phyloP scores from a whole-genome alignment of 2,329 filamentous ascomycete genomes.

The Trichoderma oligosporum region DNA sequence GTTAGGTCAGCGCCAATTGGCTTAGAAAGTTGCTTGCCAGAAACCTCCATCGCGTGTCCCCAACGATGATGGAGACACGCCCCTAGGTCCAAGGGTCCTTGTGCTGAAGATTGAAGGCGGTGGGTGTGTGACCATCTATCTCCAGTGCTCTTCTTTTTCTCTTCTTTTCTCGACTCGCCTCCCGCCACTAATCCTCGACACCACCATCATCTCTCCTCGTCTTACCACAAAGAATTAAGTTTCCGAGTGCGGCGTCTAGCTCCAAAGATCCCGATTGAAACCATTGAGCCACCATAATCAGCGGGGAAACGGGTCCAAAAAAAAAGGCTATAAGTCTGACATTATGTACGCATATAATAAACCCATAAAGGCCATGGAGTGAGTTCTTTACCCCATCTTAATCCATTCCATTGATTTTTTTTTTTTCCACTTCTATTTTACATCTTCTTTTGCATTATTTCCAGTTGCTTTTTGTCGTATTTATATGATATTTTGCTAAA shows the following conservation, averaged over 20 bases:
- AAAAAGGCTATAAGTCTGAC: conserved; percentile 2
- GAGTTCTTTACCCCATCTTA: conserved; percentile 27
- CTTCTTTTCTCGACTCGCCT: background rate
- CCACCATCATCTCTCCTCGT: background rate
- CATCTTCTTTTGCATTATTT: conserved; percentile 5
- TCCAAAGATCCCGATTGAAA: background rate
- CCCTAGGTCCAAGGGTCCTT: conserved; percentile 21
- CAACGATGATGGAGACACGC: conserved; percentile 6
- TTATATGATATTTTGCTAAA: conserved; percentile 23
- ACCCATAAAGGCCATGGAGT: conserved; percentile 38
- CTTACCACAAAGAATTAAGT: background rate
- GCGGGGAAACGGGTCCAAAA: conserved; percentile 8
- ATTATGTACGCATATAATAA: conserved; percentile 37
- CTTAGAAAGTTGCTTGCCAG: conserved; percentile 1
- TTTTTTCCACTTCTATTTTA: conserved; percentile 5
- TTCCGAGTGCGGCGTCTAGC: background rate
- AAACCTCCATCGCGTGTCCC: background rate
- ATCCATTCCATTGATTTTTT: too few species aligned
- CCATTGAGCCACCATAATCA: conserved; percentile 10
- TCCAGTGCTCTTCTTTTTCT: background rate
- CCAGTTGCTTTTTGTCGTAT: background rate
- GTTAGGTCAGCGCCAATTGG: conserved; percentile 3
- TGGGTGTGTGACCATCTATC: background rate
- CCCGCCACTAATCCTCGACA: background rate
- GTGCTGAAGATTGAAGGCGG: background rate